Evolutionary conservation across 169 alveolate species (phyloP).

Genomic region (Cystoisospora suis): DNA sequence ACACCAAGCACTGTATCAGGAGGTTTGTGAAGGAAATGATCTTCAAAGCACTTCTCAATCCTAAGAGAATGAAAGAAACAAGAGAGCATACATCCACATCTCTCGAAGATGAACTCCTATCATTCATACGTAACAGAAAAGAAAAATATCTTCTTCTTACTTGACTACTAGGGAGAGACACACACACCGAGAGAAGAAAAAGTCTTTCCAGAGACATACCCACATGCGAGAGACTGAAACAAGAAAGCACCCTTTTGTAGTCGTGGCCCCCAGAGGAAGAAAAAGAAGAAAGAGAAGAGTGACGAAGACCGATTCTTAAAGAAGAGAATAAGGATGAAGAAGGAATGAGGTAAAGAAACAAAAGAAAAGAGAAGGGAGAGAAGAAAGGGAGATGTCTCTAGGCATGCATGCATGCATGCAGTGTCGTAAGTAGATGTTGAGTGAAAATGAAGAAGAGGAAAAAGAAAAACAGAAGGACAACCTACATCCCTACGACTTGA

Average conservation of each 20-base stretch:
- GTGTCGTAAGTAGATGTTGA: background rate
- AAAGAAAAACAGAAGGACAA: too few relatives aligned
- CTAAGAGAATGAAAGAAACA: slow-evolving; percentile 25
- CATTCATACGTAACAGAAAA: too few relatives aligned
- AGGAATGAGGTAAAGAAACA: background rate
- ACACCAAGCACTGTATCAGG: slow-evolving; percentile 43
- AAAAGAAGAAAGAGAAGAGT: background rate
- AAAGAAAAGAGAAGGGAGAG: background rate
- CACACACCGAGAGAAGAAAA: too few relatives aligned
- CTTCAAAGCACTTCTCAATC: slow-evolving; percentile 24
- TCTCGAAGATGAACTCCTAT: too few relatives aligned
- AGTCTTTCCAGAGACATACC: too few relatives aligned
- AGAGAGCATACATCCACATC: too few relatives aligned
- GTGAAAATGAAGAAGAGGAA: background rate
- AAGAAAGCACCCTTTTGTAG: too few relatives aligned
- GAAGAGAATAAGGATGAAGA: background rate
- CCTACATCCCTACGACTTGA: too few relatives aligned
- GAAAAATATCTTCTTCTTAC: too few relatives aligned
- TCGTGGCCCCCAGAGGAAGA: background rate
- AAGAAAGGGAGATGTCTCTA: background rate
- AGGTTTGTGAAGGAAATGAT: slow-evolving; percentile 41
- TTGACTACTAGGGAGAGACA: too few relatives aligned
- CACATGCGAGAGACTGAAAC: too few relatives aligned
- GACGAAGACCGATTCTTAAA: background rate
- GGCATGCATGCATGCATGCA: background rate